These are phyloP conservation scores for Colletotrichum cuscutae DNA, from an alignment of 2,329 filamentous ascomycete species.

Conservation along the genomic window DNA sequence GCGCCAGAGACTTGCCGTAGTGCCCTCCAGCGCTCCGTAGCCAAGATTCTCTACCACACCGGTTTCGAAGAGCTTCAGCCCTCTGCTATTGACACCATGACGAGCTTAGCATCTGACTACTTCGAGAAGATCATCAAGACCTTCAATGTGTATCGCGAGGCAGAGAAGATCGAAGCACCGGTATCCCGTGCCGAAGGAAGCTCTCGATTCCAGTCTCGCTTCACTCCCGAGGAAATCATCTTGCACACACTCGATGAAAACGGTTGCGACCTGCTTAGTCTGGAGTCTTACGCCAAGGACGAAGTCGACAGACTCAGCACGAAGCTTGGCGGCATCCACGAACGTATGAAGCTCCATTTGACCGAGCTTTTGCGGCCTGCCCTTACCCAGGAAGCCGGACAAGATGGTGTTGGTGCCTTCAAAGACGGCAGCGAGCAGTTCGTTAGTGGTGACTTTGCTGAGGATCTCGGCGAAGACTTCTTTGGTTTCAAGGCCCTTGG, in stretches of 20 bases:
- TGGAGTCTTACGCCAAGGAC: slow-evolving; percentile 91
- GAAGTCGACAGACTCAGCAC: slow-evolving; percentile 87
- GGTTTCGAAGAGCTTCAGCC: slow-evolving; percentile 98
- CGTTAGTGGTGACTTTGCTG: slow-evolving; percentile 94
- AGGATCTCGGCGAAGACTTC: slow-evolving; percentile 98
- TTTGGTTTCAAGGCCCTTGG: slow-evolving; percentile 98
- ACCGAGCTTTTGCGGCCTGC: slow-evolving; percentile 94
- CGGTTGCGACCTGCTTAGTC: slow-evolving; percentile 81
- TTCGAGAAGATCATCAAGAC: slow-evolving; percentile 86
- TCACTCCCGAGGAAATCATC: slow-evolving; percentile 85
- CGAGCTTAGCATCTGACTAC: slow-evolving; percentile 89
- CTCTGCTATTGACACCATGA: slow-evolving; percentile 89
- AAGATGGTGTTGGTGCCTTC: slow-evolving; percentile 90
- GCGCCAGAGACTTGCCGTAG: slow-evolving; percentile 83
- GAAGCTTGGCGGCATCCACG: slow-evolving; percentile 86
- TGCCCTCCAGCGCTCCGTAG: slow-evolving; percentile 88
- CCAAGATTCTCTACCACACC: slow-evolving; percentile 94
- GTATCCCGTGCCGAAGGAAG: slow-evolving; percentile 52
- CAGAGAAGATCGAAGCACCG: slow-evolving; percentile 75
- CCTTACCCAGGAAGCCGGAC: slow-evolving; percentile 76
- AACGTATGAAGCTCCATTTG: slow-evolving; percentile 92
- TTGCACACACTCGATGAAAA: slow-evolving; percentile 87
- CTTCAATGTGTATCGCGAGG: slow-evolving; percentile 84
- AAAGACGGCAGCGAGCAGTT: slow-evolving; percentile 98
- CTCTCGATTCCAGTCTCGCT: slow-evolving; percentile 68